Base-by-base conservation (phyloP, 2,329 filamentous ascomycete genomes). In the Monilinia polystroma region DNA sequence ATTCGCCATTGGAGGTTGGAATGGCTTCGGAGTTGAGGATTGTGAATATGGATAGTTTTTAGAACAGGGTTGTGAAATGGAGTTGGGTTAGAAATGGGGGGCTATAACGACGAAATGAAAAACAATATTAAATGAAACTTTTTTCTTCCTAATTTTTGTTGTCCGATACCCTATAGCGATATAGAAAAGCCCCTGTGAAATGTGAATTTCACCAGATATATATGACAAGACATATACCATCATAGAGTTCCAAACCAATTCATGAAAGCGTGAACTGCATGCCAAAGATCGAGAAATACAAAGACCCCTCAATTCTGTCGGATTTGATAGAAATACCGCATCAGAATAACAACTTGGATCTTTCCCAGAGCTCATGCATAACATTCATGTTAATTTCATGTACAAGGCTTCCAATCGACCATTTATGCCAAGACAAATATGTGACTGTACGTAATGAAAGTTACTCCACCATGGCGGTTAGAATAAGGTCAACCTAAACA, bases 381-480 rank as follows among this genome's bases (percentile, higher is more conserved):
- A 41, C 49, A 63, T 26, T 41, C 29, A 63, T 41, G 16, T 41
- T n/a, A 47, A 32, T 47, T 47, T 29, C 47, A 4, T 26, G 41
- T 6, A 26, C 47, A 63, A 29, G 47, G 47, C 38, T 52, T 41
- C 26, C 47, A 41, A 41, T 52, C 29, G 18, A 52, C 8, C 7
- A 20, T 38, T 52, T 14, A 26, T 52, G 58, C 32, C 56, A 59
- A 49, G 26, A n/a, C 49, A 49, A 23, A 43, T 29, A 7, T 35
- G 32, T 35, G 32, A 35, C 32, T 35, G 0, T 5, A 35, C 32
- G 7, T 35, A 35, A 35, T 29, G 32, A 35, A 35, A 35, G 20
- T 53, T 51, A 32, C 59, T 32, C 59, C 59, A 63, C 59, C n/a
- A 18, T 12, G 23, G 59, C 59, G 59, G 47, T 63, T 63, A 53